phyloP scores from a whole-genome alignment of 2,329 filamentous ascomycete genomes.

The Colletotrichum sp. region DNA sequence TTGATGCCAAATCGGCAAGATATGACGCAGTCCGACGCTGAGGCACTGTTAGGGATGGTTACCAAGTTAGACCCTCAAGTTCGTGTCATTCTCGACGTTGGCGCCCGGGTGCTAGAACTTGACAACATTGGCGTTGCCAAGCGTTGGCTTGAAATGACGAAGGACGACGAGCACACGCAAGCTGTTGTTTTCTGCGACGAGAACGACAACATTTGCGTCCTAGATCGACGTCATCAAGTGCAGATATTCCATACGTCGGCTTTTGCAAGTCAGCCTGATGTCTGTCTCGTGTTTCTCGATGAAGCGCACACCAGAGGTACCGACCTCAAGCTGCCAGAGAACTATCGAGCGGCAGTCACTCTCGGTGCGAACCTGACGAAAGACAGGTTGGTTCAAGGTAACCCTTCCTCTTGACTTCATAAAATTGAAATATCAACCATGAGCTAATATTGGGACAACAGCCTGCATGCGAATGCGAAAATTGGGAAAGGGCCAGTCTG shows the following conservation, averaged over 20 bases:
- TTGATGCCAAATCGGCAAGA: slow-evolving; percentile 24
- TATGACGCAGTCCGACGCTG: slow-evolving; percentile 32
- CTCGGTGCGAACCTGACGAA: slow-evolving; percentile 70
- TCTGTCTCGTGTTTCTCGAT: slow-evolving; percentile 72
- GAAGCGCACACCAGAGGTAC: slow-evolving; percentile 74
- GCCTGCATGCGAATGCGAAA: slow-evolving; percentile 77
- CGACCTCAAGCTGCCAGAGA: slow-evolving; percentile 64
- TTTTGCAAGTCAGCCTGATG: slow-evolving; percentile 58
- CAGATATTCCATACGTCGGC: slow-evolving; percentile 63
- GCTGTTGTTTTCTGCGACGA: slow-evolving; percentile 64
- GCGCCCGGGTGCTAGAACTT: slow-evolving; percentile 71
- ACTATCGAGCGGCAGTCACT: slow-evolving; percentile 70
- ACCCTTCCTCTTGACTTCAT: too few relatives aligned
- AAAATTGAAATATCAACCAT: too few relatives aligned
- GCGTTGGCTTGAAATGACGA: slow-evolving; percentile 52
- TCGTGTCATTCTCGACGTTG: slow-evolving; percentile 72
- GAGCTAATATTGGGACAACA: slow-evolving; percentile 26
- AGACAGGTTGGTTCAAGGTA: slow-evolving; percentile 72
- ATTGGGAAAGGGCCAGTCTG: slow-evolving; percentile 69
- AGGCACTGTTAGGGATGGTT: slow-evolving; percentile 51
- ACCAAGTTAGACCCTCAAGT: slow-evolving; percentile 39
- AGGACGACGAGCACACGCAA: slow-evolving; percentile 29
- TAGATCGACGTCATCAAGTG: slow-evolving; percentile 50
- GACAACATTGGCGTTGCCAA: slow-evolving; percentile 59
- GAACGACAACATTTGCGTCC: slow-evolving; percentile 57